Evolutionary conservation across 805 yeast species (phyloP).

Genomic region (Alloascoidea hylecoeti): DNA sequence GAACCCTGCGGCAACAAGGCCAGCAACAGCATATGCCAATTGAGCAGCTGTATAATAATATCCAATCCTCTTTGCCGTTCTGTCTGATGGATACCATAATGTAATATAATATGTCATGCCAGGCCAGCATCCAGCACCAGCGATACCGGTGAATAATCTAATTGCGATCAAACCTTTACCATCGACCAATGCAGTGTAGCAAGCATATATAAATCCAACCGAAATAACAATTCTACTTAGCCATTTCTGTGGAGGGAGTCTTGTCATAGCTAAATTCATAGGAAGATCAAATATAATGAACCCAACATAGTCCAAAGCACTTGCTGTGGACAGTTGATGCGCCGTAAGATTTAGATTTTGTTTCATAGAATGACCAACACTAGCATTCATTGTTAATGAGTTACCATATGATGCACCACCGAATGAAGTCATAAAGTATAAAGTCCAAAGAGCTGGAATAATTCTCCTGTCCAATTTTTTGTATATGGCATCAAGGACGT

Average conservation of each 20-base stretch:
- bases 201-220: conserved; percentile 66
- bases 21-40: conserved; percentile 80
- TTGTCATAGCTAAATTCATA: conserved; percentile 78
- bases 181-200: conserved; percentile 48
- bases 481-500: conserved; percentile 35
- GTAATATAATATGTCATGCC: conserved; percentile 77
- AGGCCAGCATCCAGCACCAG: conserved; percentile 86
- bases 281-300: conserved; percentile 79
- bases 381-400: conserved; percentile 65
- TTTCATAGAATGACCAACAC: conserved; percentile 42
- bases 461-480: conserved; percentile 54
- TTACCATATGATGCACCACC: conserved; percentile 69
- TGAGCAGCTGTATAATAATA: conserved; percentile 89
- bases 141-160: conserved; percentile 59
- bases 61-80: conserved; percentile 70
- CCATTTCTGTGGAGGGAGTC: conserved; percentile 77
- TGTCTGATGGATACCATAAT: conserved; percentile 71
- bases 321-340: conserved; percentile 56
- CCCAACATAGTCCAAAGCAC: conserved; percentile 74
- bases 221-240: conserved; percentile 61
- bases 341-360: conserved; percentile 35
- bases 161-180: conserved; percentile 53
- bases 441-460: conserved; percentile 71
- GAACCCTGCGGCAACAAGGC: conserved; percentile 77
- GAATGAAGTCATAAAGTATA: conserved; percentile 68